phyloP scores from a whole-genome alignment of 257 asterid species.

The Scutellaria minor region DNA sequence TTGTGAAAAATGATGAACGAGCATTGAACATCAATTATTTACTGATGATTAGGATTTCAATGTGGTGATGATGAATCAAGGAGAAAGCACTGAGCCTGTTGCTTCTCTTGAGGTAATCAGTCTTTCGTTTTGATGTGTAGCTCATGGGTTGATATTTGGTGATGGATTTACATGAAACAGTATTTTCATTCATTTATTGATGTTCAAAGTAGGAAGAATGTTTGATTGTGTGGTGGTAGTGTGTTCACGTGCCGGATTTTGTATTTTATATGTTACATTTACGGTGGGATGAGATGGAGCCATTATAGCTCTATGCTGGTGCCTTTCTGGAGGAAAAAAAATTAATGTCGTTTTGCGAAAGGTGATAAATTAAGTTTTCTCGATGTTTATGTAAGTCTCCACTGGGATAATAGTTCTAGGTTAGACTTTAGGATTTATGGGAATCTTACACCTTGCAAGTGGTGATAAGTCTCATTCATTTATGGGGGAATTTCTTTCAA shows the following conservation, averaged over 20 bases:
- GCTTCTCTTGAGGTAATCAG: slow-evolving; percentile 67
- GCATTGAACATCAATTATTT: slow-evolving; percentile 7
- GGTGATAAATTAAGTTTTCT: neutral
- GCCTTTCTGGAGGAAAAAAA: neutral
- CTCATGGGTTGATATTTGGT: slow-evolving; percentile 13
- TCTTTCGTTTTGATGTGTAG: neutral
- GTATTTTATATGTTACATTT: slow-evolving; percentile 5
- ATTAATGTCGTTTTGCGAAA: neutral
- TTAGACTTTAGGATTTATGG: slow-evolving; percentile 8
- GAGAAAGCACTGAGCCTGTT: slow-evolving; percentile 57
- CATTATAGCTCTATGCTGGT: slow-evolving; percentile 6
- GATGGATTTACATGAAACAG: slow-evolving; percentile 24
- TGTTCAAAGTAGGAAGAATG: neutral
- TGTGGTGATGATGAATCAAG: slow-evolving; percentile 78
- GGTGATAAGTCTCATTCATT: neutral
- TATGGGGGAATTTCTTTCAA: neutral
- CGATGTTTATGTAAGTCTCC: neutral
- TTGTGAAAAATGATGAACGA: slow-evolving; percentile 1
- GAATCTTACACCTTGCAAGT: neutral
- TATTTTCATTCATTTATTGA: neutral
- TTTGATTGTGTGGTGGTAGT: slow-evolving; percentile 23
- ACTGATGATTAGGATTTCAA: slow-evolving; percentile 38
- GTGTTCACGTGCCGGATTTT: neutral
- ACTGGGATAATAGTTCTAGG: slow-evolving; percentile 8
- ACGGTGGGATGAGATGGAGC: neutral